Percentiles rank a stretch among this genome's conserved stretches.
phyloP scores from a whole-genome alignment of 208 protist species.

The Balamuthia mandrillaris region DNA sequence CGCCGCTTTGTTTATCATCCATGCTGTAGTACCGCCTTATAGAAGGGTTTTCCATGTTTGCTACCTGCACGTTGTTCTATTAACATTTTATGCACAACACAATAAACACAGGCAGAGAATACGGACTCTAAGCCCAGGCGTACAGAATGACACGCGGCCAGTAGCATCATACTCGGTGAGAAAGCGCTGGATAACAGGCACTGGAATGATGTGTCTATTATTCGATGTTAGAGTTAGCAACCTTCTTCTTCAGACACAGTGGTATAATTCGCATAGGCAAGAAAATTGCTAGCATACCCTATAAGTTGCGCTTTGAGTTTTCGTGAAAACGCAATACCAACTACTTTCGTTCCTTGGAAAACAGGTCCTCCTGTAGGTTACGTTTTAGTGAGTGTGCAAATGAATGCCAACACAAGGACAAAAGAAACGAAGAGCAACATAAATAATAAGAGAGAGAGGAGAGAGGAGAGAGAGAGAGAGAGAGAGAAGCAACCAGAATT shows the following conservation, averaged over 20 bases:
- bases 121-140: neutral
- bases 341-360: conserved; percentile 43
- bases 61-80: too few relatives aligned
- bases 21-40: conserved; percentile 42
- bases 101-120: neutral
- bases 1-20: conserved; percentile 19
- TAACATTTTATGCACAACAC: neutral
- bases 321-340: conserved; percentile 41
- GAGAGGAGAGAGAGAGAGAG: neutral
- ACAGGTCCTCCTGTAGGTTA: conserved; percentile 54
- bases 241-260: too few relatives aligned
- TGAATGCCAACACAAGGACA: too few relatives aligned
- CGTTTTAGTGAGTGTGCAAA: too few relatives aligned
- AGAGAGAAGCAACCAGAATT: too few relatives aligned
- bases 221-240: conserved; percentile 26
- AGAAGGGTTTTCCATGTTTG: conserved; percentile 31
- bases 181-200: conserved; percentile 51
- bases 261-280: too few relatives aligned
- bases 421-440: too few relatives aligned
- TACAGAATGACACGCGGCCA: neutral
- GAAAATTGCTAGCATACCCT: too few relatives aligned
- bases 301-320: too few relatives aligned
- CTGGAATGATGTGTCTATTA: conserved; percentile 49
- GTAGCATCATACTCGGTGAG: conserved; percentile 4
- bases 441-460: neutral